Conservation (phyloP, 164 flowering plant genomes). For the Sedum album region DNA sequence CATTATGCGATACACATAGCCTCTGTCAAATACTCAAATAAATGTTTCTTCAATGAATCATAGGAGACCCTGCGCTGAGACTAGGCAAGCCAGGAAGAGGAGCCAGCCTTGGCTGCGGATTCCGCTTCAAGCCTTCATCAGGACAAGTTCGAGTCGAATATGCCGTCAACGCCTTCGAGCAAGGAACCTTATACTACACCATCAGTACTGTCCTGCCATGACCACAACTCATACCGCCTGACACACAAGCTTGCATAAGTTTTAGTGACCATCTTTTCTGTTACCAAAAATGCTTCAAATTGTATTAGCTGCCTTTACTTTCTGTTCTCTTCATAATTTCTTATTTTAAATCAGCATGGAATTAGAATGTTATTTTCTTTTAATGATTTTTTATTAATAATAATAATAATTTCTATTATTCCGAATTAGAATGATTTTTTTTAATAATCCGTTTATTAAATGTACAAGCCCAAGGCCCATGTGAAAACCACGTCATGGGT, state of each 20-base stretch:
- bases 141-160: constrained; percentile 75
- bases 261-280: background rate
- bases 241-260: background rate
- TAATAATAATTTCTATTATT: no score
- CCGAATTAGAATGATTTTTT: no score
- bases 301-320: no score
- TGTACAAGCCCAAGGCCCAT: no score
- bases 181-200: constrained; percentile 66
- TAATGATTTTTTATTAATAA: no score
- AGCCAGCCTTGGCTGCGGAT: constrained; percentile 67
- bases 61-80: constrained; percentile 87
- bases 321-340: no score
- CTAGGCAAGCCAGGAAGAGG: constrained; percentile 92
- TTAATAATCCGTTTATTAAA: no score
- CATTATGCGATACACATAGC: background rate
- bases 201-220: constrained; percentile 52
- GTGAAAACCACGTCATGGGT: no score
- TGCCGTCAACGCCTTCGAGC: constrained; percentile 71
- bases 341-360: no score
- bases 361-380: no score
- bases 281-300: no score
- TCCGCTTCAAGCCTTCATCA: constrained; percentile 50
- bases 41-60: constrained; percentile 9
- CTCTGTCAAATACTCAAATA: background rate
- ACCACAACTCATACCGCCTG: background rate